Percentiles rank a stretch among this genome's conserved stretches.
Evolutionary conservation across 2,329 filamentous ascomycete species (phyloP).

Genomic region (Hortaea sp.): DNA sequence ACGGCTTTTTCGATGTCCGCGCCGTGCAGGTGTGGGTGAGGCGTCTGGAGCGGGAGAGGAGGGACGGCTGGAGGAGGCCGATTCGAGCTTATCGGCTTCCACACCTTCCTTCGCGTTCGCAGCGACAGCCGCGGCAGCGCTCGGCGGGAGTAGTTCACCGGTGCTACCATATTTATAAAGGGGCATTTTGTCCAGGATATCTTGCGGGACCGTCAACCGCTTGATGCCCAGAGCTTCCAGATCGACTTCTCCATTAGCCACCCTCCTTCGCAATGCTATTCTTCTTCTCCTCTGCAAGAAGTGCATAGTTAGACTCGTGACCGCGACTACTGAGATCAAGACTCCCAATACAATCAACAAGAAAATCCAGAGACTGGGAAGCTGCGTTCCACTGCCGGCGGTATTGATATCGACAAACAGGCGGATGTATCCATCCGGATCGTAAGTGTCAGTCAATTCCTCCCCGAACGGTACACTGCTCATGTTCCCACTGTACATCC

Average conservation of each 20-base stretch:
- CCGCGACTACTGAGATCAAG: conserved; percentile 55
- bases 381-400: conserved; percentile 19
- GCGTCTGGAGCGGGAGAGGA: conserved; percentile 6
- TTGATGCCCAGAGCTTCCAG: conserved; percentile 80
- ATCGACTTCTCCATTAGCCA: conserved; percentile 71
- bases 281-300: conserved; percentile 64
- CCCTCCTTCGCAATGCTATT: conserved; percentile 55
- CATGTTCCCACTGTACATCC: conserved; percentile 68
- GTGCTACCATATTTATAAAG: conserved; percentile 57
- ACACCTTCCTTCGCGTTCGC: background rate
- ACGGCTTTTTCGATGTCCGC: too few relatives aligned
- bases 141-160: conserved; percentile 3
- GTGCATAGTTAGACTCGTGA: conserved; percentile 65
- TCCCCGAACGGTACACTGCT: conserved; percentile 36
- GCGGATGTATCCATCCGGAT: conserved; percentile 36
- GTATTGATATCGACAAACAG: conserved; percentile 42
- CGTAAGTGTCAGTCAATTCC: conserved; percentile 28
- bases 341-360: conserved; percentile 59
- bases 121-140: background rate
- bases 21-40: conserved; percentile 4
- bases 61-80: conserved; percentile 4
- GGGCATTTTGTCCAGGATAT: conserved; percentile 64
- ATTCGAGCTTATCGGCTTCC: conserved; percentile 1
- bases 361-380: conserved; percentile 77
- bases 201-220: conserved; percentile 62